These are phyloP conservation scores for Trichoderma semiorbis DNA, from an alignment of 2,329 filamentous ascomycete species.

Conservation along the genomic window DNA sequence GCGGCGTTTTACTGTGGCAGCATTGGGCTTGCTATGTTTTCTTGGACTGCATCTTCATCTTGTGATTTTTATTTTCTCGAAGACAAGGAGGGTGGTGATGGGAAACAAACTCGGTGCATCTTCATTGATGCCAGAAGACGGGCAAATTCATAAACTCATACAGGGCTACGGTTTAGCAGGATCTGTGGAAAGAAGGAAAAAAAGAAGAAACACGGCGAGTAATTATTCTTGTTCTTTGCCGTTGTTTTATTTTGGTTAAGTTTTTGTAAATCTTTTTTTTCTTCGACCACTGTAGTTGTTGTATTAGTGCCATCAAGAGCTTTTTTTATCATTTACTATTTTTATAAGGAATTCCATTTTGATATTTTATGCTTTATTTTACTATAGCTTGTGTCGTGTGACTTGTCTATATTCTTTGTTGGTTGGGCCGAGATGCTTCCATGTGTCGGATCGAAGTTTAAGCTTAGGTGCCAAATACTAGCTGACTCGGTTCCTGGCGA, in stretches of 20 bases:
- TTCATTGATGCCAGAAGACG: background rate
- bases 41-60: slow-evolving; percentile 7
- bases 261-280: slow-evolving; percentile 11
- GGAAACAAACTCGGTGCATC: background rate
- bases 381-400: background rate
- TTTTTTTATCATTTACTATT: background rate
- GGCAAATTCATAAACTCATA: slow-evolving; percentile 12
- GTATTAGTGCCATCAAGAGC: slow-evolving; percentile 5
- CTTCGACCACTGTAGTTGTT: slow-evolving; percentile 3
- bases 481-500: background rate
- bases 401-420: background rate
- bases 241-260: background rate
- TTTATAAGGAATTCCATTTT: background rate
- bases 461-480: background rate
- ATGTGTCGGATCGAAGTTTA: background rate
- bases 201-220: slow-evolving; percentile 5
- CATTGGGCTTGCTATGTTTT: slow-evolving; percentile 16
- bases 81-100: background rate
- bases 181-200: slow-evolving; percentile 11
- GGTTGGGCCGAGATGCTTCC: background rate
- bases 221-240: background rate
- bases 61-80: background rate
- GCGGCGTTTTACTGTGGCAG: slow-evolving; percentile 19
- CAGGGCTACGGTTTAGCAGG: slow-evolving; percentile 13
- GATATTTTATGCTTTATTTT: background rate